A percentile compares a stretch with the other conserved stretches of the same genome.
These are phyloP conservation scores for Exophiala bonariae DNA, from an alignment of 2,329 filamentous ascomycete genomes.

Conservation along the genomic window DNA sequence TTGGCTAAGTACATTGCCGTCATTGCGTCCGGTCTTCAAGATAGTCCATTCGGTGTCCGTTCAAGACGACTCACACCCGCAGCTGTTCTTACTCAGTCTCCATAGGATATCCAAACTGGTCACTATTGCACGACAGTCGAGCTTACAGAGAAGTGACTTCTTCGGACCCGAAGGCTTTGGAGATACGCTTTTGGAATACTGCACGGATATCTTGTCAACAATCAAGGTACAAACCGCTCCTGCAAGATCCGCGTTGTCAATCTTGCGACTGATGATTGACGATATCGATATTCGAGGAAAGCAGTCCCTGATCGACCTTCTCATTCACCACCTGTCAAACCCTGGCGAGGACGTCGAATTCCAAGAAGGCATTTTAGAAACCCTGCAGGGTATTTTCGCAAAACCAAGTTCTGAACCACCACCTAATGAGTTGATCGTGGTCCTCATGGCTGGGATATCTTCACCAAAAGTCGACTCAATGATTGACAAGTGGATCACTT, in stretches of 20 bases:
- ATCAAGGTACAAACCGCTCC: conserved; percentile 3
- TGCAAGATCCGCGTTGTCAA: conserved; percentile 13
- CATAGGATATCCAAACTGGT: conserved; percentile 22
- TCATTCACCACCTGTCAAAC: conserved; percentile 19
- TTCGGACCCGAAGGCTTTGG: conserved; percentile 17
- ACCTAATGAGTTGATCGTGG: conserved; percentile 71
- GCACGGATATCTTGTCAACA: conserved; percentile 11
- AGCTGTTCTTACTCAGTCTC: conserved; percentile 18
- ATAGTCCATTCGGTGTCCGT: conserved; percentile 16
- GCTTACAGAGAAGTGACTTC: conserved; percentile 17
- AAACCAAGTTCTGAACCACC: conserved; percentile 31
- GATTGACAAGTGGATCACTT: conserved; percentile 87
- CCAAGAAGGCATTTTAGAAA: conserved; percentile 23
- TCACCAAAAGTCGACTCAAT: conserved; percentile 72
- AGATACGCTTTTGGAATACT: conserved; percentile 18
- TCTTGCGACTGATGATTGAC: conserved; percentile 20
- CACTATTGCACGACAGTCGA: conserved; percentile 16
- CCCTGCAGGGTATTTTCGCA: conserved; percentile 22
- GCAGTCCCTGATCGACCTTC: conserved; percentile 14
- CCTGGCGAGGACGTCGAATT: conserved; percentile 7
- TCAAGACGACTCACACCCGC: conserved; percentile 2
- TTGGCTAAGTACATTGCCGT: conserved; percentile 22
- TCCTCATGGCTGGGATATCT: conserved; percentile 77
- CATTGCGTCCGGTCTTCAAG: conserved; percentile 17
- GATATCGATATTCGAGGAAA: conserved; percentile 12